Base-by-base conservation (phyloP, 2,329 filamentous ascomycete genomes). In the Daldinia eschscholtzii region DNA sequence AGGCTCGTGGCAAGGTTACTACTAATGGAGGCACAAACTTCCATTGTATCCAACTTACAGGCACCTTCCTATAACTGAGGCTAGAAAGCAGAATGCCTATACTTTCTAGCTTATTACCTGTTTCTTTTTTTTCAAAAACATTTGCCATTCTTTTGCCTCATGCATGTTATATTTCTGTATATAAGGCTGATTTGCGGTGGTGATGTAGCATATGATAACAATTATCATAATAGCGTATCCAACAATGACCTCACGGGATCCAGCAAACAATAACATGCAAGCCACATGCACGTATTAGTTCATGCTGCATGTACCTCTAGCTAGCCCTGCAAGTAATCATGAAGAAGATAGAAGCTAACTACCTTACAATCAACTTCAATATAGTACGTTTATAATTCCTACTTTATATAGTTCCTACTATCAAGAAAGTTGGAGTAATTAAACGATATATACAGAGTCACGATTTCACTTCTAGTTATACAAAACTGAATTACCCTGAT, bases 1-100 rank as follows among this genome's bases (percentile, higher is more conserved):
- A 30, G 23, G 13, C 46, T 50, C 23, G 46, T 50, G 26, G 46
- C 12, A 50, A 50, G 23, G 42, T 44, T 44, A 23, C 42, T 20
- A n/a, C 42, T 44, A 44, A 20, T 23, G 15, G n/a, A 44, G 7
- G 15, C 15, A 23, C 18, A 23, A 50, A 50, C 46, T 30, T 52
- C 10, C 28, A 28, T n/a, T 33, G 46, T 52, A 33, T 33, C 3
- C n/a, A 52, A 26, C 33, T 52, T n/a, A 52, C 6, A 33, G 33
- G 46, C 46, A 18, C 46, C 4, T 52, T 52, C 46, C 15, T 7
- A 52, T 30, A 23, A 50, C 5, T 33, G 46, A 18, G 15, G 30
- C 2, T 15, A n/a, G 35, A n/a, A 50, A n/a, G 15, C 26, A 30
- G 12, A 30, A 50, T 28, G 0, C 12, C 33, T 35, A 35, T 23